phyloP scores from a whole-genome alignment of 208 protist species.

The Trypanosoma brucei region DNA sequence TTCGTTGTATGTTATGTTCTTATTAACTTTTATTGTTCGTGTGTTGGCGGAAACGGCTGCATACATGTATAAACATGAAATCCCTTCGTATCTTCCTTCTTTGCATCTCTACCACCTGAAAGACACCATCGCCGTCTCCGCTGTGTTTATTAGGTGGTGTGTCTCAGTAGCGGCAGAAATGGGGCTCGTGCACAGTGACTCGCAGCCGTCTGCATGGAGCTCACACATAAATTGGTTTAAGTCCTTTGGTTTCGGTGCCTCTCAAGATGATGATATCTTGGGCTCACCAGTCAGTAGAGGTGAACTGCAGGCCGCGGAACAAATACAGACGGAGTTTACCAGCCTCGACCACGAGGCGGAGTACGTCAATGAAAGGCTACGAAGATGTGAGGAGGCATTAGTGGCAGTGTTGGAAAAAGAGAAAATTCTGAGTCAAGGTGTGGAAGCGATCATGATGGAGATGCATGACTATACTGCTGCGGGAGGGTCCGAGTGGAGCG shows the following conservation, averaged over 20 bases:
- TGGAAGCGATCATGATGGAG: constrained; percentile 14
- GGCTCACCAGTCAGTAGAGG: not conserved
- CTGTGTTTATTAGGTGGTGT: too few relatives aligned
- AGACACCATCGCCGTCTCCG: too few relatives aligned
- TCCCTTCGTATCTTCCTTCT: too few relatives aligned
- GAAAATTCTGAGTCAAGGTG: constrained; percentile 7
- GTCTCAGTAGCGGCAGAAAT: too few relatives aligned
- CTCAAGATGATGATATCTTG: not conserved
- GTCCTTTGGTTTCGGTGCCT: not conserved
- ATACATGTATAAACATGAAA: too few relatives aligned
- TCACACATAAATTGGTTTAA: too few relatives aligned
- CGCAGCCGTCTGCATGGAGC: too few relatives aligned
- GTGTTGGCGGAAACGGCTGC: too few relatives aligned
- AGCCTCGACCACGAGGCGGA: constrained; percentile 5
- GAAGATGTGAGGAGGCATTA: constrained; percentile 10
- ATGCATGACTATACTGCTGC: constrained; percentile 6
- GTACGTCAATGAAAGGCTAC: constrained; percentile 1
- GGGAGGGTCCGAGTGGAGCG: not conserved
- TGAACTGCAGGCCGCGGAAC: not conserved
- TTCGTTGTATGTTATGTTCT: too few relatives aligned
- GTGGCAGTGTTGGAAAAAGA: constrained; percentile 8
- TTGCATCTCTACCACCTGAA: too few relatives aligned
- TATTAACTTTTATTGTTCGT: too few relatives aligned
- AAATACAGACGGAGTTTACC: constrained; percentile 2
- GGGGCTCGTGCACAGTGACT: too few relatives aligned